Percentiles rank a stretch among this genome's conserved stretches.
phyloP scores from a whole-genome alignment of 2,329 filamentous ascomycete genomes.

The Bipolaris sorokiniana region DNA sequence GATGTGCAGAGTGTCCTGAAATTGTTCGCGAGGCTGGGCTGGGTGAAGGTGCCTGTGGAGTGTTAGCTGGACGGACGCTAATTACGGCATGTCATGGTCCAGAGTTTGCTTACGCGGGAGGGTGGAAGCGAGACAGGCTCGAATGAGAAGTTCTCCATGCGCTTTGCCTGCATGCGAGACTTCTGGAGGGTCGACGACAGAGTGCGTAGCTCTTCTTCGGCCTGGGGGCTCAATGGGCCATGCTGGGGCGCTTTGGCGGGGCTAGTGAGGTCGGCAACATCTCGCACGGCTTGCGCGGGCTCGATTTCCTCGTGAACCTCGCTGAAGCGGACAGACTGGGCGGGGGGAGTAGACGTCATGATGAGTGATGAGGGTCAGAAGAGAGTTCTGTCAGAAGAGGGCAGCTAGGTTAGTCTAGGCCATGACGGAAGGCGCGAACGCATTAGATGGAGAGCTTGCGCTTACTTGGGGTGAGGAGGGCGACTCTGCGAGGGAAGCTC shows the following conservation, averaged over 20 bases:
- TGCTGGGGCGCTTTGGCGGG: slow-evolving; percentile 26
- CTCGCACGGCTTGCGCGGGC: slow-evolving; percentile 42
- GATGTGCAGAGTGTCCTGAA: slow-evolving; percentile 57
- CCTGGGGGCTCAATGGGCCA: slow-evolving; percentile 51
- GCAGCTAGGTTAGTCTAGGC: slow-evolving; percentile 16
- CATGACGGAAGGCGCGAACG: slow-evolving; percentile 31
- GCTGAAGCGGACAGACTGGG: slow-evolving; percentile 50
- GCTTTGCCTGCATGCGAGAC: slow-evolving; percentile 77
- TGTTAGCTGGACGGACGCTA: slow-evolving; percentile 30
- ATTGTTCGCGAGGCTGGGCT: slow-evolving; percentile 53
- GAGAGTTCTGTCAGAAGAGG: slow-evolving; percentile 14
- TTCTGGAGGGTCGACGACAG: slow-evolving; percentile 76
- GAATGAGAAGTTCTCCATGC: slow-evolving; percentile 86
- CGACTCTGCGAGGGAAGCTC: slow-evolving; percentile 20
- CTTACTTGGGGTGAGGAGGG: slow-evolving; percentile 19
- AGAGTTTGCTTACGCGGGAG: slow-evolving; percentile 70
- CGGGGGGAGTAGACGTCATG: slow-evolving; percentile 36
- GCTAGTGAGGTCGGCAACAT: slow-evolving; percentile 39
- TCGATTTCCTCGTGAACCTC: slow-evolving; percentile 49
- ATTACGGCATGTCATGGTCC: slow-evolving; percentile 1
- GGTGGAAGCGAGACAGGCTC: slow-evolving; percentile 88
- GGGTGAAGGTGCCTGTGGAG: slow-evolving; percentile 56
- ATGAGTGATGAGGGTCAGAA: slow-evolving; percentile 14
- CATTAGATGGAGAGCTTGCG: slow-evolving; percentile 28
- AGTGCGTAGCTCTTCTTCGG: slow-evolving; percentile 69